Base-by-base conservation (phyloP, 768 basidiomycete genomes). In the Termitomyces sp. region DNA sequence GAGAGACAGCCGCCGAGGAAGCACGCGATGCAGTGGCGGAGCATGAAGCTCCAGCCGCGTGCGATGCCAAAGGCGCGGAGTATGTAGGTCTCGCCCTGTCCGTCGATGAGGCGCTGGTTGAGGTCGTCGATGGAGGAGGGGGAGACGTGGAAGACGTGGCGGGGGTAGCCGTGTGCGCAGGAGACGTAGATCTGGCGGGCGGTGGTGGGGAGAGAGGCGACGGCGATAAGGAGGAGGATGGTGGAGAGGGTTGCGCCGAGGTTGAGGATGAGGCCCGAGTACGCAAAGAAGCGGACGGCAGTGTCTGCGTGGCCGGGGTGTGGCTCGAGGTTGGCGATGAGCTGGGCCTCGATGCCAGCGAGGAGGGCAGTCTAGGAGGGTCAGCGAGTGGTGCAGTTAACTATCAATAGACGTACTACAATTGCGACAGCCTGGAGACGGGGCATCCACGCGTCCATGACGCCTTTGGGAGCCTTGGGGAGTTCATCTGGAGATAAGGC, bases 61-160 rank as follows among this genome's bases (percentile, higher is more conserved):
- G 66, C 66, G 23, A 67, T 65, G 7, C 66, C 64, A 26, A 65
- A 67, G 18, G 66, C 64, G 23, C 62, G 61, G 26, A 67, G 59
- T 14, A 65, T 56, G 23, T 64, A 67, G 16, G 66, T 64, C 59
- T 67, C 66, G 13, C 64, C 66, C 6, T 67, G 59, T 1, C 61
- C 66, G 16, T 63, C 61, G 4, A 61, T n/a, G 10, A 67, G 20
- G 8, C 44, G 61, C 16, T 58, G 46, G 35, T 67, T 65, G 12
- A 67, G 64, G 23, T 67, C 64, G 2, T 44, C 18, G 20, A 62
- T 26, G 18, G 59, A 54, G 3, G 53, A 32, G 2, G 44, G 20
- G 47, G 64, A 50, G n/a, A 41, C 41, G 35, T 64, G 48, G 32
- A 63, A 65, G 9, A 67, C 28, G 14, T 55, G 60, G 35, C 64